phyloP scores from a whole-genome alignment of 1,284 basidiomycete species.

The Pterulicium gracile region DNA sequence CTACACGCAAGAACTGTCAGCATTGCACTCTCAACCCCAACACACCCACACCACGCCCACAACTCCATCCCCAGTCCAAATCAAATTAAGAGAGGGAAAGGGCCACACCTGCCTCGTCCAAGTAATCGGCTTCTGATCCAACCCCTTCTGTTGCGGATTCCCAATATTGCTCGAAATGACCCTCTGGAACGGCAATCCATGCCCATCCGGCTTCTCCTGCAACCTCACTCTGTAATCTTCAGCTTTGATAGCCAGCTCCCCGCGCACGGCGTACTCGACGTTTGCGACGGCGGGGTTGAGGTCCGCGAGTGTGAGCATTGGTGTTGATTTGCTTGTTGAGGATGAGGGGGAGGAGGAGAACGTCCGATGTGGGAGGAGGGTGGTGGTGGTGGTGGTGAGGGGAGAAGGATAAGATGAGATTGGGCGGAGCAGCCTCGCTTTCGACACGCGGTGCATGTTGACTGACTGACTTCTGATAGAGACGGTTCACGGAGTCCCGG shows the following conservation, averaged over 20 bases:
- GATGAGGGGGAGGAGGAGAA: background rate
- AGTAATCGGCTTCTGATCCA: slow-evolving; percentile 90
- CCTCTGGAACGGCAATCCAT: slow-evolving; percentile 75
- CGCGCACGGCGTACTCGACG: slow-evolving; percentile 95
- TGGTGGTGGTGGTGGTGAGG: slow-evolving; percentile 4
- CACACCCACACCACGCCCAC: slow-evolving; percentile 1
- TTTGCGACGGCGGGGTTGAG: slow-evolving; percentile 82
- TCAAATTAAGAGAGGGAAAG: slow-evolving; percentile 1
- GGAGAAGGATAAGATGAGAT: background rate
- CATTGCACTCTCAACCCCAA: background rate
- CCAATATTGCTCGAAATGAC: slow-evolving; percentile 97
- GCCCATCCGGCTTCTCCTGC: slow-evolving; percentile 29
- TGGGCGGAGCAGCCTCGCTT: background rate
- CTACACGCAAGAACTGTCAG: slow-evolving; percentile 26
- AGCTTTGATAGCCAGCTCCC: slow-evolving; percentile 91
- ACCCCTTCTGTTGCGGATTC: slow-evolving; percentile 92
- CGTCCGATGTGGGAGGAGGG: slow-evolving; percentile 5
- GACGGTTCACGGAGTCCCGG: no score
- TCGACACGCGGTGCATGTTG: background rate
- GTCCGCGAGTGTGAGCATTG: background rate
- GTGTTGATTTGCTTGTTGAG: background rate
- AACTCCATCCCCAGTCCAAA: slow-evolving; percentile 2
- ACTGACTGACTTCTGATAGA: background rate
- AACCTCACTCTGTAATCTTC: slow-evolving; percentile 73
- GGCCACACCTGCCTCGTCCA: slow-evolving; percentile 79